Evolutionary conservation across 2,329 filamentous ascomycete genomes (phyloP), one percentile per base, ranked within the genome.

Genomic region (Aspergillus quadricinctus): DNA sequence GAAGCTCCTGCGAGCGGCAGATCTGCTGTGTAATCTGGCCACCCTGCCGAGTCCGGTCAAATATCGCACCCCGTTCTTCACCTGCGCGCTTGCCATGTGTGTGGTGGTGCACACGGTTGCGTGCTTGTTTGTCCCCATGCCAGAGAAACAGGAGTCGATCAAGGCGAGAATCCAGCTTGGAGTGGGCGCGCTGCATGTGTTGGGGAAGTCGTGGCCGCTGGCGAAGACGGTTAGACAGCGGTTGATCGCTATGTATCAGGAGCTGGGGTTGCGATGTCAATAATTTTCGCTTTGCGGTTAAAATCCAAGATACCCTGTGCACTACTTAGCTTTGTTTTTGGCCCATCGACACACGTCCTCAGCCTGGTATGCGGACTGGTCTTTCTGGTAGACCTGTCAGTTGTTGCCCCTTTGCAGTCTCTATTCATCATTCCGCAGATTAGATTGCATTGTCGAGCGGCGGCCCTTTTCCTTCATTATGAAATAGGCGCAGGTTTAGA

Each of bases 1-100:
- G n/a, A 90, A 92, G 72, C 89, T 88, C 10, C 83, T 93, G 54
- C 81, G 84, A n/a, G 87, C 89, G 0, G 90, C 91, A 0, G 85
- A 86, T 62, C 84, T 86, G 52, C 87, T 95, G 60, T 87, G 86
- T 59, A 87, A 88, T 1, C 83, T 93, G 23, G 87, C 88, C 0
- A 84, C 86, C 2, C 64, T 63, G 11, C 65, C 61, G 4, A 61
- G 49, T 49, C 80, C 84, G 0, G 75, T 92, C 4, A 78, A 85
- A 2, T 82, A 82, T 29, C 89, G 93, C 71, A 89, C 84, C 0
- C 88, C 90, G 59, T 90, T 91, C 72, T 89, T 92, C 73, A 88
- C 85, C n/a, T 92, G 88, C 67, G 86, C 87, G 25, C 77, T 92
- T 49, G 88, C 88, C 2, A 78, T 91, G 48, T 87, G 85, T 2